These are phyloP conservation scores for Agrocybe praecox DNA, from an alignment of 768 basidiomycete species.

Conservation along the genomic window DNA sequence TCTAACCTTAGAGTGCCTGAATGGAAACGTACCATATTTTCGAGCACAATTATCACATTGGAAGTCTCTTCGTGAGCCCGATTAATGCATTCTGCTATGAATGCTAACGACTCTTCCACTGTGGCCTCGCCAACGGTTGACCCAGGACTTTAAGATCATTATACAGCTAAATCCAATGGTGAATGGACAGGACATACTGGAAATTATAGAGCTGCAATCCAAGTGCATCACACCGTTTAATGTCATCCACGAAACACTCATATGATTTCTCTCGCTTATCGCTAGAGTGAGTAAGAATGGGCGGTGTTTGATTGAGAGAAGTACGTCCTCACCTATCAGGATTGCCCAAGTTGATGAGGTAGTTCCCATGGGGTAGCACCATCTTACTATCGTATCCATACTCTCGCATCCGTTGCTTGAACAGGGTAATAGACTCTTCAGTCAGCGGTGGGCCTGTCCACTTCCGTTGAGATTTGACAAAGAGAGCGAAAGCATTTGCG, in stretches of 20 bases:
- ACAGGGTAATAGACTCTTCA: conserved; percentile 50
- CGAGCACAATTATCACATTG: conserved; percentile 65
- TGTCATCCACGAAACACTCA: conserved; percentile 81
- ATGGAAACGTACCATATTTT: conserved; percentile 69
- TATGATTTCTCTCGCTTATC: conserved; percentile 72
- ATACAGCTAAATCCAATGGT: not conserved
- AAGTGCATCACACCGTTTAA: conserved; percentile 75
- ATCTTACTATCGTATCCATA: conserved; percentile 64
- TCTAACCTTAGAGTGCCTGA: too few relatives aligned
- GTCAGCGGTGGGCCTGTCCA: conserved; percentile 71
- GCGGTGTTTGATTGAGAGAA: not conserved
- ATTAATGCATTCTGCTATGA: conserved; percentile 76
- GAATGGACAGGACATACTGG: conserved; percentile 57
- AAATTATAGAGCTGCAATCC: conserved; percentile 81
- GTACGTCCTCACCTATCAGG: conserved; percentile 54
- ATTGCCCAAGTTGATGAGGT: conserved; percentile 85
- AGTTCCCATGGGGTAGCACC: conserved; percentile 83
- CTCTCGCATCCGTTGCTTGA: conserved; percentile 61
- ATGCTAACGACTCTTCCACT: conserved; percentile 57
- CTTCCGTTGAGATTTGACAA: conserved; percentile 82
- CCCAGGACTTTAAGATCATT: conserved; percentile 54
- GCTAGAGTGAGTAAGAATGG: conserved; percentile 29
- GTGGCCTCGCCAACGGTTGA: conserved; percentile 77
- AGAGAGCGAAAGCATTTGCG: conserved; percentile 83
- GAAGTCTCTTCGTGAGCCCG: conserved; percentile 64